These are phyloP conservation scores for Buxus sempervirens DNA, from an alignment of 164 flowering plant genomes.

Conservation along the genomic window DNA sequence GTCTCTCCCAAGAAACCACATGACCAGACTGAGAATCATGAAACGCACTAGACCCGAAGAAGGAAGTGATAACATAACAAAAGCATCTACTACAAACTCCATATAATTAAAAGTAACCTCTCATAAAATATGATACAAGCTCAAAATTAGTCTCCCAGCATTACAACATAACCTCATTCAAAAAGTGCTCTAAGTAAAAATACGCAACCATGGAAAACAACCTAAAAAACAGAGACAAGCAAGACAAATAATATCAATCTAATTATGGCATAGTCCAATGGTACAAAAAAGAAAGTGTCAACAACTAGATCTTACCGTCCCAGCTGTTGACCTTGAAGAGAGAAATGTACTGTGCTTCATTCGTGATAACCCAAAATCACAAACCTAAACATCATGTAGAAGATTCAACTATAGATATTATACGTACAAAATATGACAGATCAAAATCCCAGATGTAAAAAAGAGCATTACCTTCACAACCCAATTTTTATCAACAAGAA, in stretches of 20 bases:
- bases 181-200: background rate
- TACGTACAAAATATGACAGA: background rate
- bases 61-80: background rate
- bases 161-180: too few species aligned
- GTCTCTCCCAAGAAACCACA: too few species aligned
- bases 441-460: background rate
- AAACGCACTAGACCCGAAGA: too few species aligned
- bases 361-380: slow-evolving; percentile 91
- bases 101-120: background rate
- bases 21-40: too few species aligned
- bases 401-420: background rate
- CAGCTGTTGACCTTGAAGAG: slow-evolving; percentile 90
- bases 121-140: background rate
- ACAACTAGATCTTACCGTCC: slow-evolving; percentile 59
- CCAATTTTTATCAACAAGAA: slow-evolving; percentile 97
- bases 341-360: slow-evolving; percentile 88
- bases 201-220: background rate
- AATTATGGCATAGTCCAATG: background rate
- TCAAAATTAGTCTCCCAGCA: background rate
- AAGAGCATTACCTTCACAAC: slow-evolving; percentile 71
- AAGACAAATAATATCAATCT: background rate
- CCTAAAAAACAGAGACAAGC: background rate
- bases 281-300: background rate
- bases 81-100: background rate
- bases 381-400: slow-evolving; percentile 48